Evolutionary conservation across 2,329 filamentous ascomycete species (phyloP).

Genomic region (Epicoccum sorghinum): DNA sequence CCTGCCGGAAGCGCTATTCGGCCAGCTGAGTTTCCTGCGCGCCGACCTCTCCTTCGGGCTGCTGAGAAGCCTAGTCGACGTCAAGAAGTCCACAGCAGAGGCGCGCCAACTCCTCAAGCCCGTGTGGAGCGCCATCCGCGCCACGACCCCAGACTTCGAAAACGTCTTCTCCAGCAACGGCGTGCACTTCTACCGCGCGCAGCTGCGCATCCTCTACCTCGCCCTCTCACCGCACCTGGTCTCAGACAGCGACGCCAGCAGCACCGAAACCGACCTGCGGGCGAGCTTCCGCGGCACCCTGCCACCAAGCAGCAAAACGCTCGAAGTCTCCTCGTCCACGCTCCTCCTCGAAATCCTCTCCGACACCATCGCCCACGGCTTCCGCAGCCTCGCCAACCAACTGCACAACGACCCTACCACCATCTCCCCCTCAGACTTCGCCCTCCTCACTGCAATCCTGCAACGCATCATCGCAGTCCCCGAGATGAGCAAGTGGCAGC

Average conservation of each 20-base stretch:
- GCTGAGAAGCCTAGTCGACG: conserved; percentile 75
- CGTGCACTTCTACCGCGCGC: conserved; percentile 77
- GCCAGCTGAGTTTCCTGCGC: conserved; percentile 74
- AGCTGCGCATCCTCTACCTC: conserved; percentile 85
- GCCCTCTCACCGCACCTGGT: conserved; percentile 69
- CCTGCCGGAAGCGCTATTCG: conserved; percentile 81
- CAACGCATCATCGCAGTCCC: conserved; percentile 83
- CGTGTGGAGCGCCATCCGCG: conserved; percentile 66
- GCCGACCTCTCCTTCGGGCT: conserved; percentile 83
- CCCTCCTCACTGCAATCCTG: conserved; percentile 83
- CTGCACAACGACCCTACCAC: conserved; percentile 76
- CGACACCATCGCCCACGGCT: conserved; percentile 78
- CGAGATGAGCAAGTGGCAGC: conserved; percentile 69
- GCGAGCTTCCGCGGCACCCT: conserved; percentile 46
- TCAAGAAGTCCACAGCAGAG: conserved; percentile 56
- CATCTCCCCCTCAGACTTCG: conserved; percentile 78
- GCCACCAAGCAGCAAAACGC: conserved; percentile 51
- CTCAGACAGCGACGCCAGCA: conserved; percentile 38
- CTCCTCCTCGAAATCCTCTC: conserved; percentile 78
- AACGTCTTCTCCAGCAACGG: conserved; percentile 62
- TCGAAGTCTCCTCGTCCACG: conserved; percentile 34
- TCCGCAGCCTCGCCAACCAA: conserved; percentile 78
- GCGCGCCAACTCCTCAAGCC: conserved; percentile 61
- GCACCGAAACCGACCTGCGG: conserved; percentile 32
- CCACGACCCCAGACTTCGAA: conserved; percentile 64